Percentiles rank a stretch among this genome's conserved stretches.
phyloP scores from a whole-genome alignment of 169 alveolate species.

The Cryptosporidium ubiquitum region DNA sequence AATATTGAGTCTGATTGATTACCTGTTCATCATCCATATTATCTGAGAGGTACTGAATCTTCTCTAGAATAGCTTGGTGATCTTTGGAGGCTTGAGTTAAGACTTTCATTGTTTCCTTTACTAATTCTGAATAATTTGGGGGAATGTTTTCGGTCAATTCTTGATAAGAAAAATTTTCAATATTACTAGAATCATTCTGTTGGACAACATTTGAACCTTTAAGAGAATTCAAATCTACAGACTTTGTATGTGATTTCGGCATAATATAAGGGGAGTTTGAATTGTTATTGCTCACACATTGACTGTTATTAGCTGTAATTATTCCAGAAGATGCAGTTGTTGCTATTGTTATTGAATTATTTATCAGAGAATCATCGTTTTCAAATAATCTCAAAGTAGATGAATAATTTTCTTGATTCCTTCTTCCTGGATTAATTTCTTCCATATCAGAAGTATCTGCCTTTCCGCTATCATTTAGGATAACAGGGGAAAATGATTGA shows the following conservation, averaged over 20 bases:
- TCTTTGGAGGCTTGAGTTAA: constrained; percentile 31
- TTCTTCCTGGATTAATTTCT: neutral
- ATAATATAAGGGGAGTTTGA: constrained; percentile 41
- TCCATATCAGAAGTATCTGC: neutral
- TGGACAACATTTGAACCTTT: neutral
- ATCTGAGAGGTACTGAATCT: constrained; percentile 14
- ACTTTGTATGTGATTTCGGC: neutral
- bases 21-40: constrained; percentile 31
- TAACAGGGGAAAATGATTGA: neutral
- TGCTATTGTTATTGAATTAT: neutral
- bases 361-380: neutral
- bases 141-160: constrained; percentile 8
- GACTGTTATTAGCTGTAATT: constrained; percentile 11
- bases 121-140: constrained; percentile 15
- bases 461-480: neutral
- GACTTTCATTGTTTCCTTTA: constrained; percentile 27
- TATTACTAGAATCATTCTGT: neutral
- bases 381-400: neutral
- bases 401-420: neutral
- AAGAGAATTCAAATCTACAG: neutral
- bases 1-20: neutral
- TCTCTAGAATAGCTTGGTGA: constrained; percentile 31
- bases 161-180: neutral
- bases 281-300: constrained; percentile 35
- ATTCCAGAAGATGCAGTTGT: constrained; percentile 38